Percentiles rank a stretch among this genome's conserved stretches.
These are phyloP conservation scores for Lachnellula subtilissima DNA, from an alignment of 2,329 filamentous ascomycete species.

Conservation along the genomic window DNA sequence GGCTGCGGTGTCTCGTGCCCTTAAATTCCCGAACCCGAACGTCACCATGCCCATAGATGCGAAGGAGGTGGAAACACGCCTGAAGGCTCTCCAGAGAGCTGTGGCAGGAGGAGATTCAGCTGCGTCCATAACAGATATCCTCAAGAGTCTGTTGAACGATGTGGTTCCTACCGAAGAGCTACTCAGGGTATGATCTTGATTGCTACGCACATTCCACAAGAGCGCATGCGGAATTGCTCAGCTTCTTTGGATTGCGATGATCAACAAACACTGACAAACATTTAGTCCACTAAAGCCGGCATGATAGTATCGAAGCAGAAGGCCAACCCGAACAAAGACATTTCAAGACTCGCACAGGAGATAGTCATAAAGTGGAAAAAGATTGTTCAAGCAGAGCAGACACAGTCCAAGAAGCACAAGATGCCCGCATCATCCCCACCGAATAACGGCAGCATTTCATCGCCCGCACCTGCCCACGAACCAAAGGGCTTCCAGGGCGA, in stretches of 20 bases:
- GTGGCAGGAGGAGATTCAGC: slow-evolving; percentile 69
- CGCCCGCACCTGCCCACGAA: slow-evolving; percentile 38
- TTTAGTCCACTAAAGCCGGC: slow-evolving; percentile 78
- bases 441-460: slow-evolving; percentile 20
- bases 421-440: slow-evolving; percentile 22
- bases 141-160: slow-evolving; percentile 75
- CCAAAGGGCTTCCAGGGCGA: slow-evolving; percentile 54
- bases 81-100: slow-evolving; percentile 68
- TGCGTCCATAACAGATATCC: slow-evolving; percentile 64
- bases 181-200: slow-evolving; percentile 58
- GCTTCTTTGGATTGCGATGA: not conserved
- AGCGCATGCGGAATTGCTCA: slow-evolving; percentile 4
- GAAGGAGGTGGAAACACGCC: slow-evolving; percentile 26
- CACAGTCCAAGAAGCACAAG: slow-evolving; percentile 41
- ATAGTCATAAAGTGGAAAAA: slow-evolving; percentile 87
- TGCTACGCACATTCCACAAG: slow-evolving; percentile 19
- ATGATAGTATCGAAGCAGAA: slow-evolving; percentile 79
- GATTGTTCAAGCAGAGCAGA: slow-evolving; percentile 64
- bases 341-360: slow-evolving; percentile 70
- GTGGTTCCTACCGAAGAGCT: slow-evolving; percentile 84
- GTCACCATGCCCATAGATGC: slow-evolving; percentile 23
- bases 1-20: not conserved
- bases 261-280: slow-evolving; percentile 9
- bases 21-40: not conserved
- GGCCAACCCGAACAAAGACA: slow-evolving; percentile 73